These are phyloP conservation scores for Termitomyces sp. DNA, from an alignment of 1,284 basidiomycete species.

Conservation along the genomic window DNA sequence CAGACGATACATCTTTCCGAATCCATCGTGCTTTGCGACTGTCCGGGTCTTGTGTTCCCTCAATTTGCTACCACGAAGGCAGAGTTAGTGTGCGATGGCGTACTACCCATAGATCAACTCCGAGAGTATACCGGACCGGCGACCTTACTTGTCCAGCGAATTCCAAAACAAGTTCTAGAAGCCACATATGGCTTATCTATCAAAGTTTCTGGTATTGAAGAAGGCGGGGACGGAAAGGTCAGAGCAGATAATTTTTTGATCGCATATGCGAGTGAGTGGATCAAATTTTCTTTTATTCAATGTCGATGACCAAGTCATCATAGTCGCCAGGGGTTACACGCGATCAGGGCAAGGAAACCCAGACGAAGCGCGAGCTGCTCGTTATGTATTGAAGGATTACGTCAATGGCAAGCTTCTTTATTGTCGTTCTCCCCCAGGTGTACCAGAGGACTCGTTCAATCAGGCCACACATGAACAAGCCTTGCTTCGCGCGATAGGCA, in stretches of 20 bases:
- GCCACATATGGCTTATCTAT: conserved; percentile 87
- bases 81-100: conserved; percentile 94
- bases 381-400: conserved; percentile 96
- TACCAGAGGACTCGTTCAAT: conserved; percentile 76
- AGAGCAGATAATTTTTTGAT: conserved; percentile 83
- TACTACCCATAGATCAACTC: conserved; percentile 97
- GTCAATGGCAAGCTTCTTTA: conserved; percentile 92
- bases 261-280: conserved; percentile 81
- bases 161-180: conserved; percentile 86
- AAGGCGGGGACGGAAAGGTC: conserved; percentile 79
- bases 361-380: conserved; percentile 91
- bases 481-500: conserved; percentile 55
- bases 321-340: conserved; percentile 91
- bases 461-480: conserved; percentile 61
- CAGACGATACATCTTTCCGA: conserved; percentile 94
- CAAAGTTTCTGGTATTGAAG: conserved; percentile 63
- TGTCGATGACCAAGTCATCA: conserved; percentile 10
- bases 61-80: conserved; percentile 97
- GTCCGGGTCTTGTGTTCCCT: conserved; percentile 97
- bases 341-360: conserved; percentile 95
- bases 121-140: conserved; percentile 90
- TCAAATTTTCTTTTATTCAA: background rate
- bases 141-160: conserved; percentile 73
- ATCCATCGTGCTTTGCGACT: conserved; percentile 91
- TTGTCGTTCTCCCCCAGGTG: conserved; percentile 81